Base-by-base conservation (phyloP, 192 early-diverging fungal species). In the Coemansia sp. region DNA sequence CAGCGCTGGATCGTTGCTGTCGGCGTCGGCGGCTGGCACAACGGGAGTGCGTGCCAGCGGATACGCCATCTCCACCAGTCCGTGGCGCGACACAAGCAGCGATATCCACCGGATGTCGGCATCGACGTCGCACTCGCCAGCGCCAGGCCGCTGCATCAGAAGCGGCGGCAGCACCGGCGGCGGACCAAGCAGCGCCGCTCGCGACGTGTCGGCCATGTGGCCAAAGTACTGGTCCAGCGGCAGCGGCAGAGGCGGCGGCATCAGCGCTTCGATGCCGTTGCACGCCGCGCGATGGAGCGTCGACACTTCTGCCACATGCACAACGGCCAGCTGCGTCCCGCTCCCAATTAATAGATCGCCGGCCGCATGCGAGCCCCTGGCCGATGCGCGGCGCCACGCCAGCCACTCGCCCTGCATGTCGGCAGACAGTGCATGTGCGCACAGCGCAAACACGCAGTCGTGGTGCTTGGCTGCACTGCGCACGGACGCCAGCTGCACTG, bases 11-110 rank as follows among this genome's bases (percentile, higher is more conserved):
- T 78, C 73, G 41, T 72, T 47, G 49, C 15, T 41, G 21, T 18
- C 64, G 62, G 22, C 51, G 18, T 63, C 69, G 55, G 63, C 47
- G 55, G 55, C 39, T 9, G 62, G 61, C 9, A 49, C 62, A n/a
- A 81, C 56, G 18, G 8, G 54, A 46, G 78, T 76, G 42, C n/a
- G 61, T n/a, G 45, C 42, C 62, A 81, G 65, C 61, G 78, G 78
- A 43, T 63, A 75, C 18, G 78, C 78, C 78, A 81, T 81, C 65
- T 81, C 78, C 46, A 81, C 78, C 63, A 81, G 78, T 42, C 78
- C 78, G 42, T 81, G 78, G 55, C 78, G 78, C 67, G 78, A 81
- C 40, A 81, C 78, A 37, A 81, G 78, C 70, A 81, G 67, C 63
- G 78, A 61, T 66, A 81, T 62, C 73, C 73, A 76, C 39, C 64